Evolutionary conservation across 805 yeast species (phyloP).

Genomic region (Nakazawaea wyomingensis): DNA sequence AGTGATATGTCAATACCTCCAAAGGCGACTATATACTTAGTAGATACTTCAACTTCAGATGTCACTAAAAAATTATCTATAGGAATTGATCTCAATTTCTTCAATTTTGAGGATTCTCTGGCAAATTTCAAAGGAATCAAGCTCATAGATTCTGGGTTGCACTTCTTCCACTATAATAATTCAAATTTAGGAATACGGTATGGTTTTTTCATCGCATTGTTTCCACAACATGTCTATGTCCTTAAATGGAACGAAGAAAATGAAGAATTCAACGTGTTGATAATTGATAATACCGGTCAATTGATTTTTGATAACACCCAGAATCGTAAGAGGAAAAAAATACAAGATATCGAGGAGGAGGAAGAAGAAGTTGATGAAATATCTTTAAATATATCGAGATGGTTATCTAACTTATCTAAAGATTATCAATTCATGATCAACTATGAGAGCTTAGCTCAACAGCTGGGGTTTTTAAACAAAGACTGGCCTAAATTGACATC

Average conservation of each 20-base stretch:
- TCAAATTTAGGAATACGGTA: constrained; percentile 29
- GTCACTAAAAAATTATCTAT: not conserved
- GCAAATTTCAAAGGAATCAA: constrained; percentile 45
- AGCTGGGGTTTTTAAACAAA: constrained; percentile 15
- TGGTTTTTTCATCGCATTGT: constrained; percentile 34
- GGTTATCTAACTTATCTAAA: constrained; percentile 24
- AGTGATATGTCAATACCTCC: constrained; percentile 7
- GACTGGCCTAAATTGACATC: constrained; percentile 24
- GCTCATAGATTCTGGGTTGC: constrained; percentile 44
- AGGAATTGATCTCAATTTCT: constrained; percentile 48
- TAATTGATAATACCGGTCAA: constrained; percentile 13
- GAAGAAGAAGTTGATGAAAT: constrained; percentile 25
- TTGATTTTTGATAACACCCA: not conserved
- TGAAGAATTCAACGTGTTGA: constrained; percentile 25
- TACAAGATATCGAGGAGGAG: constrained; percentile 17
- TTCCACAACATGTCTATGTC: constrained; percentile 28
- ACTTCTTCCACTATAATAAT: constrained; percentile 48
- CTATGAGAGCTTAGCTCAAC: constrained; percentile 16
- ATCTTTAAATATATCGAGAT: constrained; percentile 25
- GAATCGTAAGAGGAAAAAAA: constrained; percentile 1
- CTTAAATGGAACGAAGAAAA: constrained; percentile 32
- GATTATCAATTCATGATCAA: constrained; percentile 34
- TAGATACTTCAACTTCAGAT: not conserved
- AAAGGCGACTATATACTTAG: constrained; percentile 5
- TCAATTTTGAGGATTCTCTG: constrained; percentile 26